phyloP scores from a whole-genome alignment of 1,284 basidiomycete species.

The Cronartium quercuum region DNA sequence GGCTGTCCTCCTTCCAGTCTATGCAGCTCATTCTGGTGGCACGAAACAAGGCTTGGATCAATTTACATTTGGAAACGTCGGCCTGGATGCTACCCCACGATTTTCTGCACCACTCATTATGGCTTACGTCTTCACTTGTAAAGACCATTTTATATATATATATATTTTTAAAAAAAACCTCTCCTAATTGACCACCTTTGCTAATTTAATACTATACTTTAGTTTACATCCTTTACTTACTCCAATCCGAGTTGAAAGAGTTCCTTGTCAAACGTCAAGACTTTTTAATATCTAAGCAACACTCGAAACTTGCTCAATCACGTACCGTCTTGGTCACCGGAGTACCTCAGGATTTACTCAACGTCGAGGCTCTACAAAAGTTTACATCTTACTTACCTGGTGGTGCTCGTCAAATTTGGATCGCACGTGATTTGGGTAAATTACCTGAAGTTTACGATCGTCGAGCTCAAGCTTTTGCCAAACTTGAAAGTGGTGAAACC shows the following conservation, averaged over 20 bases:
- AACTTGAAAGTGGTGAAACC: conserved; percentile 79
- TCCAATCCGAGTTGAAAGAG: conserved; percentile 70
- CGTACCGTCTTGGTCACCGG: conserved; percentile 83
- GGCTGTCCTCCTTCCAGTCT: conserved; percentile 59
- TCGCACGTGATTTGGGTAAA: conserved; percentile 77
- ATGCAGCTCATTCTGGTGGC: conserved; percentile 52
- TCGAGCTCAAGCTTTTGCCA: conserved; percentile 64
- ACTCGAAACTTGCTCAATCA: conserved; percentile 69
- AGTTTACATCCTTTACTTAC: conserved; percentile 79
- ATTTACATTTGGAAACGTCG: conserved; percentile 77
- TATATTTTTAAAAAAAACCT: not conserved
- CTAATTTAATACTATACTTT: not conserved
- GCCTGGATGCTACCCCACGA: conserved; percentile 55
- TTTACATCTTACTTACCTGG: conserved; percentile 73
- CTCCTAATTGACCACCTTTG: not conserved
- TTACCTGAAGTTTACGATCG: conserved; percentile 76
- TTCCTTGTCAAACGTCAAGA: conserved; percentile 75
- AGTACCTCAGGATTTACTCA: conserved; percentile 70
- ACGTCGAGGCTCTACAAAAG: conserved; percentile 59
- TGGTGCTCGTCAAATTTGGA: conserved; percentile 80
- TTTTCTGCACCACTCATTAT: conserved; percentile 71
- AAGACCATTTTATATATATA: conserved; percentile 45
- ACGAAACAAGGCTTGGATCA: conserved; percentile 61
- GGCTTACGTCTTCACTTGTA: conserved; percentile 67
- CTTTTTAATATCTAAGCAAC: conserved; percentile 69